Evolutionary conservation across 78 protist genomes (phyloP).

Genomic region (Cavenderia fasciculata): DNA sequence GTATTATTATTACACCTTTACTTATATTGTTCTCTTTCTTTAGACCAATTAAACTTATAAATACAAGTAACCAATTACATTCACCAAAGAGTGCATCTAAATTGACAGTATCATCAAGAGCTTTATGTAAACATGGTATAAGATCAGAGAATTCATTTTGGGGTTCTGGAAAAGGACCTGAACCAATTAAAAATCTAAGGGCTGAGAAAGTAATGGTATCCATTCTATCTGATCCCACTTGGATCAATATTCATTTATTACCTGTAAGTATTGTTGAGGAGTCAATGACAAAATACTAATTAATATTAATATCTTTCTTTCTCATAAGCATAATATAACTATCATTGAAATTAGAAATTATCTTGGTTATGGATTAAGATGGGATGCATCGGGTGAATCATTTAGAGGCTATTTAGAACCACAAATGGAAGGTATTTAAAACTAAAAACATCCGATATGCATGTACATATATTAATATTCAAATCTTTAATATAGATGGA

Average conservation of each 20-base stretch:
- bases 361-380: conserved; percentile 57
- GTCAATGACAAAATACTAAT: too few relatives aligned
- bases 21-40: background rate
- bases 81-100: conserved; percentile 1
- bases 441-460: background rate
- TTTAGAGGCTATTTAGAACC: conserved; percentile 71
- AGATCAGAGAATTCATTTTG: conserved; percentile 59
- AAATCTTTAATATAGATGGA: conserved; percentile 18
- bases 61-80: conserved; percentile 15
- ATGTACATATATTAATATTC: background rate
- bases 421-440: conserved; percentile 36
- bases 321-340: conserved; percentile 28
- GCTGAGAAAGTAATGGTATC: conserved; percentile 16
- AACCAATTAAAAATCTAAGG: conserved; percentile 23
- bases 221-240: conserved; percentile 10
- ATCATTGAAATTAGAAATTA: conserved; percentile 54
- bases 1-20: background rate
- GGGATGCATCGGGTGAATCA: conserved; percentile 22
- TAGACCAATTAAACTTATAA: conserved; percentile 44
- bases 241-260: conserved; percentile 50
- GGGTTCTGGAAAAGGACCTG: conserved; percentile 65
- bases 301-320: background rate
- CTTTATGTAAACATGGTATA: conserved; percentile 51
- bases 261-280: conserved; percentile 46
- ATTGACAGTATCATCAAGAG: conserved; percentile 37